Percentiles rank a stretch among this genome's conserved stretches.
Conservation (phyloP, 208 protist species). For the Porcisia hertigi region DNA sequence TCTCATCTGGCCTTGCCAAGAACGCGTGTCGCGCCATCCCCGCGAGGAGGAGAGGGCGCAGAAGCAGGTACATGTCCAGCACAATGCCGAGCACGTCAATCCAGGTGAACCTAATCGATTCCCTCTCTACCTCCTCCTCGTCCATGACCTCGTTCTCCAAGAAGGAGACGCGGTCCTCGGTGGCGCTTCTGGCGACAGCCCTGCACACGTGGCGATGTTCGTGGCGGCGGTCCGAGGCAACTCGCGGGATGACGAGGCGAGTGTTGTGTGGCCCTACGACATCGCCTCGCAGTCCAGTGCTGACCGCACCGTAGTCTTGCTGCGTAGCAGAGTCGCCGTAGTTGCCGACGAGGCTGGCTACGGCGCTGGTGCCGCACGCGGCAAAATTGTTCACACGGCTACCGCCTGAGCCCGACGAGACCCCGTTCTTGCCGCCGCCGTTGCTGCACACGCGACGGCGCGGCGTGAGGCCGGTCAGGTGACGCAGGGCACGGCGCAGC, state of each 20-base stretch:
- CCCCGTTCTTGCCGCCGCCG: slow-evolving; percentile 11
- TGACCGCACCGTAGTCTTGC: not conserved
- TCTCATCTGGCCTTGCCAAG: slow-evolving; percentile 24
- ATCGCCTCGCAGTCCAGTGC: slow-evolving; percentile 20
- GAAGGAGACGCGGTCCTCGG: slow-evolving; percentile 18
- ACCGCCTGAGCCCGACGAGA: slow-evolving; percentile 2
- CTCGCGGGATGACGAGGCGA: slow-evolving; percentile 75
- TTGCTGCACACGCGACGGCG: slow-evolving; percentile 14
- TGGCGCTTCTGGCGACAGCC: not conserved
- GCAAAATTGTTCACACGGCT: slow-evolving; percentile 1
- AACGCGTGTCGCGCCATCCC: slow-evolving; percentile 50
- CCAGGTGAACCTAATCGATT: slow-evolving; percentile 57
- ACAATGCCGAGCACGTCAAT: slow-evolving; percentile 73
- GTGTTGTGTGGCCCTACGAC: slow-evolving; percentile 37
- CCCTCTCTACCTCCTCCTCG: slow-evolving; percentile 26
- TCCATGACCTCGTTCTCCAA: slow-evolving; percentile 19
- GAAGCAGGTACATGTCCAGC: slow-evolving; percentile 62
- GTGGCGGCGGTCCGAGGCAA: slow-evolving; percentile 40
- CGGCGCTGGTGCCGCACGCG: not conserved
- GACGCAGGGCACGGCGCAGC: slow-evolving; percentile 30
- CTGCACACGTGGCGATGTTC: slow-evolving; percentile 28
- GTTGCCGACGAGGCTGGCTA: not conserved
- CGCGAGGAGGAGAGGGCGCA: slow-evolving; percentile 72
- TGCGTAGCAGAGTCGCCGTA: slow-evolving; percentile 4
- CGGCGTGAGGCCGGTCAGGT: slow-evolving; percentile 19